These are phyloP conservation scores for Kodamaea nitidulidarum DNA, from an alignment of 805 yeast species.

Conservation along the genomic window DNA sequence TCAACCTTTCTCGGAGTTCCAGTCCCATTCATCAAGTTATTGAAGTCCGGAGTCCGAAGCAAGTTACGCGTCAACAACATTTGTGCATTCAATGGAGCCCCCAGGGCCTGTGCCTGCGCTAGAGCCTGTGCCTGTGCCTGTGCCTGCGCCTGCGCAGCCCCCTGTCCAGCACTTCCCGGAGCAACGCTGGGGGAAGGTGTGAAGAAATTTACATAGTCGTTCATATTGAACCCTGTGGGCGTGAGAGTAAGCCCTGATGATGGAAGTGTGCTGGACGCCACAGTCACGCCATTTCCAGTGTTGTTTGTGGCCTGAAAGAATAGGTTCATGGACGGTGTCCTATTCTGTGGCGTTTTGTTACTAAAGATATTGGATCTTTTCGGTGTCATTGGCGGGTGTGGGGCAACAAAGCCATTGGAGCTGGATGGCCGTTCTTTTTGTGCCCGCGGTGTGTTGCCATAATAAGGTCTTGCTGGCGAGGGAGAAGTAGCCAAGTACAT, in stretches of 20 bases:
- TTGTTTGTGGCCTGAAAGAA: conserved; percentile 22
- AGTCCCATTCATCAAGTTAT: conserved; percentile 21
- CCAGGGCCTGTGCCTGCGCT: conserved; percentile 10
- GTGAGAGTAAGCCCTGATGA: conserved; percentile 42
- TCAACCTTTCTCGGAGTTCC: conserved; percentile 23
- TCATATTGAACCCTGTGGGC: conserved; percentile 75
- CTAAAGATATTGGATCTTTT: conserved; percentile 27
- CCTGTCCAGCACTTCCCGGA: conserved; percentile 8
- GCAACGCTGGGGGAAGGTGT: conserved; percentile 59
- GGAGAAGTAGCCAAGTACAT: conserved; percentile 85
- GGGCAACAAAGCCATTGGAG: conserved; percentile 22
- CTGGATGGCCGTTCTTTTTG: conserved; percentile 4
- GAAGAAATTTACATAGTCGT: conserved; percentile 74
- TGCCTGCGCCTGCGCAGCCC: conserved; percentile 6
- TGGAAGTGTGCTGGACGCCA: conserved; percentile 27
- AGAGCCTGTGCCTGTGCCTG: conserved; percentile 3
- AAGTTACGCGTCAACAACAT: conserved; percentile 19
- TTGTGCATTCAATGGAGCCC: conserved; percentile 6
- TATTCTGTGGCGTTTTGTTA: conserved; percentile 37
- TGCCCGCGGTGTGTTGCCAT: conserved; percentile 29
- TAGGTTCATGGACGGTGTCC: conserved; percentile 38
- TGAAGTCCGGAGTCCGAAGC: conserved; percentile 41
- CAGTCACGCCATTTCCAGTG: conserved; percentile 2
- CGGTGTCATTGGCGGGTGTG: conserved; percentile 44
- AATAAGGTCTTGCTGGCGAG: conserved; percentile 49